Evolutionary conservation across 495 filamentous ascomycete genomes (phyloP).

Genomic region (Hypoxylon subgilvum): DNA sequence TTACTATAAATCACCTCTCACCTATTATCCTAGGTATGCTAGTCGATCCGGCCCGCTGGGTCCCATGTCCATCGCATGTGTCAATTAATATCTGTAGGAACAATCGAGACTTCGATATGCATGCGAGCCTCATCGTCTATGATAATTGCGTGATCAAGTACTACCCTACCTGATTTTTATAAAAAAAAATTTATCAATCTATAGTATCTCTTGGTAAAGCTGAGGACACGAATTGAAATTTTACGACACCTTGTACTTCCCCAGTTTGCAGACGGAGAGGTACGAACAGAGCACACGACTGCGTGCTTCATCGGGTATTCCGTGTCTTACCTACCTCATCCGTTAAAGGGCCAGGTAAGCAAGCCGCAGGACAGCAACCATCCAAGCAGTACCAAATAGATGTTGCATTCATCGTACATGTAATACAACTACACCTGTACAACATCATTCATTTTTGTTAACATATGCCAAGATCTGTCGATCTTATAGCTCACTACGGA

Average conservation of each 20-base stretch:
- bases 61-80: constrained; percentile 22
- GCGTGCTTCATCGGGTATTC: neutral
- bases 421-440: too few species aligned
- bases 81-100: neutral
- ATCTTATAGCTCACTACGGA: too few species aligned
- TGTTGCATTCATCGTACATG: too few species aligned
- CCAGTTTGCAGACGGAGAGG: neutral
- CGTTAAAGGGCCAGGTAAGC: too few species aligned
- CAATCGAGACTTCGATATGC: neutral
- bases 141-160: constrained; percentile 15
- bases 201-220: too few species aligned
- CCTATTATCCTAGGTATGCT: neutral
- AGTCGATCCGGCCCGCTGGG: constrained; percentile 24
- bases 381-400: too few species aligned
- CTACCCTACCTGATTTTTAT: neutral
- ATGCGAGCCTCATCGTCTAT: too few species aligned
- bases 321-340: neutral
- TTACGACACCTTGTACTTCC: constrained; percentile 2
- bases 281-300: neutral
- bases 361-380: too few species aligned
- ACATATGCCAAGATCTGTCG: too few species aligned
- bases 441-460: too few species aligned
- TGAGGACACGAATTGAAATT: neutral
- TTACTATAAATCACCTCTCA: neutral
- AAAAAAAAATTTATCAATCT: too few species aligned